Evolutionary conservation across 2,329 filamentous ascomycete species (phyloP).

Genomic region (Alternaria sp.): DNA sequence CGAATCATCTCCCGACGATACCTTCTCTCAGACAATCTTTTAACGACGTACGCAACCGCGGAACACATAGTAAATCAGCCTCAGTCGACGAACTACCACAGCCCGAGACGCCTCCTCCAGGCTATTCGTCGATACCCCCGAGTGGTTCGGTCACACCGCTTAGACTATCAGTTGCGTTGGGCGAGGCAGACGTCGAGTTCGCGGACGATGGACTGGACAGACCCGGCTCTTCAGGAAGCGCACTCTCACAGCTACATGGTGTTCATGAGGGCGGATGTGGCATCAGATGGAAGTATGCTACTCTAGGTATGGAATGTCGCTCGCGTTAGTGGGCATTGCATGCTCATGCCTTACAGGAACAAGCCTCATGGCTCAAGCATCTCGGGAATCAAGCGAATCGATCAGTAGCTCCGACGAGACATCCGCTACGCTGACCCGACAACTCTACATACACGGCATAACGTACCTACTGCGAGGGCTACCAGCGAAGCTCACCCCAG

Average conservation of each 20-base stretch:
- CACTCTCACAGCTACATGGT: conserved; percentile 24
- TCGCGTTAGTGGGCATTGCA: neutral
- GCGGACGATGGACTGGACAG: conserved; percentile 35
- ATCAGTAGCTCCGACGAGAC: conserved; percentile 37
- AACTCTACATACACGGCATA: conserved; percentile 69
- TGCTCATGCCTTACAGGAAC: conserved; percentile 47
- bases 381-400: conserved; percentile 52
- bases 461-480: conserved; percentile 70
- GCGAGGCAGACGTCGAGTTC: conserved; percentile 30
- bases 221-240: conserved; percentile 27
- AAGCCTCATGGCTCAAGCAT: conserved; percentile 55
- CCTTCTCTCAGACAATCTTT: conserved; percentile 55
- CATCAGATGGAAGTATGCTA: conserved; percentile 60
- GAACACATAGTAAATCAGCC: conserved; percentile 21
- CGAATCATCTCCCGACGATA: conserved; percentile 59
- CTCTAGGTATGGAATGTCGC: conserved; percentile 50
- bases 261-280: conserved; percentile 46
- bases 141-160: conserved; percentile 31
- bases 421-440: conserved; percentile 60
- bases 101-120: conserved; percentile 48
- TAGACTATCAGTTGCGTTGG: conserved; percentile 21
- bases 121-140: conserved; percentile 37
- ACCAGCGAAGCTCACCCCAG: conserved; percentile 62
- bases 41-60: conserved; percentile 31
- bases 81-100: conserved; percentile 25